Conservation (phyloP, 352 stramenopile genomes). For the Phytopythium chamaehyphon region DNA sequence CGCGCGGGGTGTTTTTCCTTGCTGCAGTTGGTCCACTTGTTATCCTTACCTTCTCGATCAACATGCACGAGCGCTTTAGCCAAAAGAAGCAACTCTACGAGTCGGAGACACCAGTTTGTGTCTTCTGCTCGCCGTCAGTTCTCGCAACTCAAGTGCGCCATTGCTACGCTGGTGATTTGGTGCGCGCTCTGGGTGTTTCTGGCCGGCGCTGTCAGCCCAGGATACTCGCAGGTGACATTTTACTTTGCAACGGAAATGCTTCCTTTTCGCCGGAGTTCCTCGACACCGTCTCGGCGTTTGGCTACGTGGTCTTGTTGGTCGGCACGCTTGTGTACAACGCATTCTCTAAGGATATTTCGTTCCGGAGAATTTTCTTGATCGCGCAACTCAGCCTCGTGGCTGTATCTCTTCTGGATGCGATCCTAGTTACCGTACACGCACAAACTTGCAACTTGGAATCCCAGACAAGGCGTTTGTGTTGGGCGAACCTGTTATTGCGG, state of each 20-base stretch:
- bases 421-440: conserved; percentile 92
- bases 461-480: conserved; percentile 95
- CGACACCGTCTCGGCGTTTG: conserved; percentile 76
- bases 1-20: conserved; percentile 91
- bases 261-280: conserved; percentile 94
- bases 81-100: conserved; percentile 21
- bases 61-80: conserved; percentile 74
- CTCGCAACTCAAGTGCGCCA: conserved; percentile 64
- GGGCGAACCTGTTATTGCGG: conserved; percentile 91
- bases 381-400: conserved; percentile 69
- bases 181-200: conserved; percentile 96
- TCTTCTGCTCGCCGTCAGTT: conserved; percentile 48
- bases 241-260: conserved; percentile 96
- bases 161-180: conserved; percentile 90
- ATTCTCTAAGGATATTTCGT: conserved; percentile 88
- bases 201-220: conserved; percentile 91
- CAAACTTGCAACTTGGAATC: conserved; percentile 90
- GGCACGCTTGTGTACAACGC: conserved; percentile 83
- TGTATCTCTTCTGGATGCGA: conserved; percentile 71
- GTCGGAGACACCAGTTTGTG: conserved; percentile 32
- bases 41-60: conserved; percentile 85
- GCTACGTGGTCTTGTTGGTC: conserved; percentile 75
- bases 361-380: conserved; percentile 92
- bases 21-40: conserved; percentile 87
- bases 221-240: conserved; percentile 93